phyloP scores from a whole-genome alignment of 257 asterid genomes.

The Prunella vulgaris region DNA sequence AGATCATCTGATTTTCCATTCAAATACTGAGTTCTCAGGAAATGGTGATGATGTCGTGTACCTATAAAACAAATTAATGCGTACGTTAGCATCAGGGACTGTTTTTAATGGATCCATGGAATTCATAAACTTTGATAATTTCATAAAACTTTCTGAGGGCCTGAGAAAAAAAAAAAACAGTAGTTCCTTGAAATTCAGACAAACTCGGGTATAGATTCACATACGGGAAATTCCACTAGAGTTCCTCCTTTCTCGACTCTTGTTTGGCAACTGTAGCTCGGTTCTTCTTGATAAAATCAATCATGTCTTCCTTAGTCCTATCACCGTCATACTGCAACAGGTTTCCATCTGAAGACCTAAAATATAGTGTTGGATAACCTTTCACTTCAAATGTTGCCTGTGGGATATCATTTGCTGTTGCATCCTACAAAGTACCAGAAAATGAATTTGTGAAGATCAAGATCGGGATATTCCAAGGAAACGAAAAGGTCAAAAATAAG shows the following conservation, averaged over 20 bases:
- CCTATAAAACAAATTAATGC: slow-evolving; percentile 19
- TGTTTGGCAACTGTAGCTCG: slow-evolving; percentile 37
- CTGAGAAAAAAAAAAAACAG: background rate
- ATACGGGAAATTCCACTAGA: slow-evolving; percentile 35
- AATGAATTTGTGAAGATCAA: slow-evolving; percentile 7
- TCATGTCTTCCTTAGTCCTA: slow-evolving; percentile 62
- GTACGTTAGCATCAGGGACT: background rate
- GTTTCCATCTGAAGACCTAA: slow-evolving; percentile 66
- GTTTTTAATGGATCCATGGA: too few species aligned
- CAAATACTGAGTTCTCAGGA: background rate
- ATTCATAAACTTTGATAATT: background rate
- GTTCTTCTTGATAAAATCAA: slow-evolving; percentile 65
- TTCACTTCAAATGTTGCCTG: slow-evolving; percentile 52
- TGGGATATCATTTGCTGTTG: slow-evolving; percentile 74
- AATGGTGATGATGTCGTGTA: slow-evolving; percentile 3
- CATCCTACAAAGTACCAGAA: slow-evolving; percentile 48
- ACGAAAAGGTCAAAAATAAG: background rate
- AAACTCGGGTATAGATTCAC: background rate
- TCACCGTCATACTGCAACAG: slow-evolving; percentile 55
- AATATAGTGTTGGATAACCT: slow-evolving; percentile 84
- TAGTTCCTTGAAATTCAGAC: background rate
- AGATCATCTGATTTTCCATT: background rate
- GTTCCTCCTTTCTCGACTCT: slow-evolving; percentile 60
- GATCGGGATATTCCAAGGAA: background rate
- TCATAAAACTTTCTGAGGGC: background rate